Evolutionary conservation across 2,329 filamentous ascomycete genomes (phyloP).

Genomic region (Xylariaceae sp.): DNA sequence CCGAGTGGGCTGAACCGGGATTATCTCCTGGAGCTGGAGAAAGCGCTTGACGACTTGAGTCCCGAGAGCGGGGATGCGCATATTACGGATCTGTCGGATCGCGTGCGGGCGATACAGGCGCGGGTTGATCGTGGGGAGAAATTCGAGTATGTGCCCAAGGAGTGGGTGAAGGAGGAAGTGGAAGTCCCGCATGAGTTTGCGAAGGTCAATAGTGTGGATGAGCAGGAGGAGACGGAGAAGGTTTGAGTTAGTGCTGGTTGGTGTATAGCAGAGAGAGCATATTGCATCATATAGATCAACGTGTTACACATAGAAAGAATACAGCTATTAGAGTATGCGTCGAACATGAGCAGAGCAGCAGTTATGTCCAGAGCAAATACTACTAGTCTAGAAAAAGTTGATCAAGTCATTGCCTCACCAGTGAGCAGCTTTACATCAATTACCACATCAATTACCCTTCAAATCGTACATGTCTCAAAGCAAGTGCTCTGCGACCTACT

Average conservation of each 20-base stretch:
- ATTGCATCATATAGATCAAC: too few relatives aligned
- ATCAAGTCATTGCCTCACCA: too few relatives aligned
- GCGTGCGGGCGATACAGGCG: slow-evolving; percentile 61
- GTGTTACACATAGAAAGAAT: too few relatives aligned
- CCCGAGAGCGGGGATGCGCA: slow-evolving; percentile 77
- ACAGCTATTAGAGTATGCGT: slow-evolving; percentile 3
- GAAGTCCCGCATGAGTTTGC: slow-evolving; percentile 36
- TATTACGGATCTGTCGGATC: slow-evolving; percentile 72
- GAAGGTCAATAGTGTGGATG: slow-evolving; percentile 47
- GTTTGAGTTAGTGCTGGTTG: slow-evolving; percentile 11
- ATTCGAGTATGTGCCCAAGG: too few relatives aligned
- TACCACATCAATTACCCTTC: too few relatives aligned
- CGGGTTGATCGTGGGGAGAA: slow-evolving; percentile 3
- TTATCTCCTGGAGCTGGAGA: slow-evolving; percentile 79
- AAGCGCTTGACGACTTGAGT: slow-evolving; percentile 67
- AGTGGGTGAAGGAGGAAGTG: too few relatives aligned
- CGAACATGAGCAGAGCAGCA: slow-evolving; percentile 3
- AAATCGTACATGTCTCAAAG: too few relatives aligned
- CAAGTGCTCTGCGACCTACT: too few relatives aligned
- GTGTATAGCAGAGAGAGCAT: too few relatives aligned
- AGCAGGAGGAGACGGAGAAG: slow-evolving; percentile 52
- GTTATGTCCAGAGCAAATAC: too few relatives aligned
- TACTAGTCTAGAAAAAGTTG: too few relatives aligned
- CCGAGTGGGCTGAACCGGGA: slow-evolving; percentile 88
- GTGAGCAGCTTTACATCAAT: too few relatives aligned